Evolutionary conservation across 148 eudicot genomes (phyloP).

Genomic region (Camellia japonica): DNA sequence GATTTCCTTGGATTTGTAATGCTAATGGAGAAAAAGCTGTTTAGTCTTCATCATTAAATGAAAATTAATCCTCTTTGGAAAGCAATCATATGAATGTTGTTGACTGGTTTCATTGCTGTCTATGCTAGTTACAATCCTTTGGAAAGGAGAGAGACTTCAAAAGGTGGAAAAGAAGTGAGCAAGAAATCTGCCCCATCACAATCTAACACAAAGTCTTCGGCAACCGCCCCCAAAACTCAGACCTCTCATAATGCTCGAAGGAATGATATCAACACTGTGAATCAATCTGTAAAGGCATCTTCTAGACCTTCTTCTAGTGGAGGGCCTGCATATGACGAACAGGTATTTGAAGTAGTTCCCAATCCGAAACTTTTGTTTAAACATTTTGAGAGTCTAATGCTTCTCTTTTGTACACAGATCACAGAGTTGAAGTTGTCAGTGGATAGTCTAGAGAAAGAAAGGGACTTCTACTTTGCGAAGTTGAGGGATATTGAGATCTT

Average conservation of each 20-base stretch:
- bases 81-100: not conserved
- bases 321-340: slow-evolving; percentile 53
- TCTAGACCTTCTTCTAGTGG: slow-evolving; percentile 53
- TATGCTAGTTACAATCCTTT: slow-evolving; percentile 64
- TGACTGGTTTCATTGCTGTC: not conserved
- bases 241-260: slow-evolving; percentile 52
- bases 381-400: slow-evolving; percentile 5
- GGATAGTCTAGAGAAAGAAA: slow-evolving; percentile 85
- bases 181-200: slow-evolving; percentile 60
- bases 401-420: slow-evolving; percentile 43
- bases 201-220: slow-evolving; percentile 40
- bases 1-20: no score
- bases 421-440: slow-evolving; percentile 81
- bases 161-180: slow-evolving; percentile 72
- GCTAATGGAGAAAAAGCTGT: no score
- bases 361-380: not conserved
- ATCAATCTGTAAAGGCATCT: slow-evolving; percentile 43
- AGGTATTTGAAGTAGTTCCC: slow-evolving; percentile 34
- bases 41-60: no score
- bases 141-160: slow-evolving; percentile 79
- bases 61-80: no score
- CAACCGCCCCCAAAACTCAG: slow-evolving; percentile 46
- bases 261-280: slow-evolving; percentile 39
- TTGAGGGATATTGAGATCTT: slow-evolving; percentile 83
- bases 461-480: slow-evolving; percentile 92